A percentile compares a stretch with the other conserved stretches of the same genome.
Conservation (phyloP, 139 green algal genomes). For the Tetraselmis striata region DNA sequence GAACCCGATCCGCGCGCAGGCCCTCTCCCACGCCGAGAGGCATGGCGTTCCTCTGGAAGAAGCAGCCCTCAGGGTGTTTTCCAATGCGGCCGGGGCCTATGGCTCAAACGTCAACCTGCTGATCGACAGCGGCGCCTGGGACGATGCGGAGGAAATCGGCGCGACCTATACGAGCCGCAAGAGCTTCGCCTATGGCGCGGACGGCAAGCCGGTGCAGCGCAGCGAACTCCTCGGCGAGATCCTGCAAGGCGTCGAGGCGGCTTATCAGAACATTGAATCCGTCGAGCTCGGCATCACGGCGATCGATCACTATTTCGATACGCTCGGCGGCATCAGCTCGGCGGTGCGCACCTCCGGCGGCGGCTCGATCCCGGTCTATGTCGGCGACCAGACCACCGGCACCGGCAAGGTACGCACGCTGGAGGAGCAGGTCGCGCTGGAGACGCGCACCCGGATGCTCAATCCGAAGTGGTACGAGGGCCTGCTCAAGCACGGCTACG, state of each 20-base stretch:
- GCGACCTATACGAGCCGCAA: slow-evolving; percentile 95
- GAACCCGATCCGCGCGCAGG: slow-evolving; percentile 99
- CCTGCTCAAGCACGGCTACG: slow-evolving; percentile 91
- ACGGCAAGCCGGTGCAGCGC: slow-evolving; percentile 81
- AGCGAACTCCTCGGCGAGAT: slow-evolving; percentile 85
- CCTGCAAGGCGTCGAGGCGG: slow-evolving; percentile 97
- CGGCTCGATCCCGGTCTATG: slow-evolving; percentile 78
- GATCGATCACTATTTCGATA: slow-evolving; percentile 97
- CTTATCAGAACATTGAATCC: slow-evolving; percentile 98
- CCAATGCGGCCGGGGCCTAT: slow-evolving; percentile 91
- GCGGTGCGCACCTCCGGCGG: slow-evolving; percentile 76
- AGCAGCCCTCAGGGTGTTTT: slow-evolving; percentile 93
- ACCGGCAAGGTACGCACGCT: slow-evolving; percentile 94
- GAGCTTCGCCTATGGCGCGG: slow-evolving; percentile 92
- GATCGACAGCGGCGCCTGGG: slow-evolving; percentile 94
- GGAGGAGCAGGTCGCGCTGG: slow-evolving; percentile 89
- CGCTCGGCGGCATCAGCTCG: slow-evolving; percentile 97
- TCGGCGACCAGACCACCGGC: slow-evolving; percentile 98
- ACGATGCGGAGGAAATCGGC: slow-evolving; percentile 90
- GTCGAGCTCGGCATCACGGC: slow-evolving; percentile 96
- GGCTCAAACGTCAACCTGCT: slow-evolving; percentile 98
- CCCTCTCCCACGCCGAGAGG: slow-evolving; percentile 83
- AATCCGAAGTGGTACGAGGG: slow-evolving; percentile 99
- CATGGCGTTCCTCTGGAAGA: slow-evolving; percentile 76
- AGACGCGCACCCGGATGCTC: slow-evolving; percentile 98